Evolutionary conservation across 2,329 filamentous ascomycete species (phyloP), one percentile per base, ranked within the genome.

Genomic region (Diaporthe eres): DNA sequence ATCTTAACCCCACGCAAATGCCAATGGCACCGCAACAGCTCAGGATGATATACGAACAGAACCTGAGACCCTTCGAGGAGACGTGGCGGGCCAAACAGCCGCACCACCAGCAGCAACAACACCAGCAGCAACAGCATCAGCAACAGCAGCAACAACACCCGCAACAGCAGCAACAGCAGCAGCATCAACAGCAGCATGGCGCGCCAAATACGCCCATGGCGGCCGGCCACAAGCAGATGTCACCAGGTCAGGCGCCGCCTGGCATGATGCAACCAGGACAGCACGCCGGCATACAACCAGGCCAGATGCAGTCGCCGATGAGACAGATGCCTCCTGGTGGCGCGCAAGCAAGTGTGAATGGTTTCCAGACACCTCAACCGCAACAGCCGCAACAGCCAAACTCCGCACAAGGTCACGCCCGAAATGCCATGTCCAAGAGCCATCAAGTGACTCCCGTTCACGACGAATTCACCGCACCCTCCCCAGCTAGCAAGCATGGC

Each of bases 31-130:
- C 91, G 2, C 89, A 90, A 75, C 92, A 97, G 79, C 83, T 98
- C 79, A 91, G 92, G 79, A 88, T 89, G 39, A 89, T 94, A 9
- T 98, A 97, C 83, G 93, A 95, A 80, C 89, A 90, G 49, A 95
- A 96, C 78, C 85, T 98, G 8, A 85, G 90, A 37, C 90, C 92
- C 44, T 98, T 98, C 78, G 96, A 98, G 82, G 90, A 92, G 76
- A 90, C 91, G 77, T 87, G 87, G 78, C 87, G 86, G 37, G 86
- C 87, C 58, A 87, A 88, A 79, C 87, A 89, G 81, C 85, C 88
- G 71, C 88, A 91, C 77, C 86, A 53, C 10, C 81, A 86, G 60
- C 86, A 86, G 28, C 86, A 86, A 28, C 80, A 82, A 17, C 82
- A 71, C 1, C 72, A 15, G 2, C 58, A 9, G 7, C 60, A 47